Evolutionary conservation across 768 basidiomycete genomes (phyloP), one percentile per base, ranked within the genome.

Genomic region (Leccinum variicolor): DNA sequence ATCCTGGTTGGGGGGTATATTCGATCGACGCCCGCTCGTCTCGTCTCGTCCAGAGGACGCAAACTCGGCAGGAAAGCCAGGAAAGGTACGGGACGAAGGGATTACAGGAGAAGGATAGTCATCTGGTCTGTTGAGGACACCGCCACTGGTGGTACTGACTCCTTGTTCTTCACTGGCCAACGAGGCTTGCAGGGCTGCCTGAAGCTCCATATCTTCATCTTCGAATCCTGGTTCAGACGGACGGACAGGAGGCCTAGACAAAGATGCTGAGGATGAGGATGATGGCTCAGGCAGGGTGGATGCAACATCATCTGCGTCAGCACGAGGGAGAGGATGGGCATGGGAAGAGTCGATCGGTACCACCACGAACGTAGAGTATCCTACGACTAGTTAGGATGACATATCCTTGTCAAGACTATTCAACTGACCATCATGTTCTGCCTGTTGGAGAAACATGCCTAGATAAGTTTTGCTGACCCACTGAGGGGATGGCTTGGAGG

Each of bases 401-500:
- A 58, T 23, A 33, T 11, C 28, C 17, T 31, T 3, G 49, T 29
- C 19, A 23, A 33, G 43, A 39, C 29, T 19, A 47, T 55, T 53
- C 17, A n/a, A 66, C 75, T 61, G 69, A 85, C 94, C 94, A 71
- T 94, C 91, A 23, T 79, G 70, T 68, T 95, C 94, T 19, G 93
- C 89, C 73, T 95, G 91, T 57, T 92, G 85, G 36, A 97, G 74
- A 50, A 92, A 84, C 87, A 95, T 87, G 52, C 84, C 84, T 4
- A 97, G 82, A 74, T 93, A 94, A 1, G 86, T 81, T 63, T 84
- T 88, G 28, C 89, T 81, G 29, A 97, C 82, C 90, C 92, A 92
- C 70, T 93, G 85, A 9, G 94, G 93, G 5, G 73, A 69, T 33
- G 76, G 60, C 14, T 87, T 75, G 62, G 81, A 86, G 9, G 93